These are phyloP conservation scores for Brettanomyces sp. DNA, from an alignment of 805 yeast genomes.

Conservation along the genomic window DNA sequence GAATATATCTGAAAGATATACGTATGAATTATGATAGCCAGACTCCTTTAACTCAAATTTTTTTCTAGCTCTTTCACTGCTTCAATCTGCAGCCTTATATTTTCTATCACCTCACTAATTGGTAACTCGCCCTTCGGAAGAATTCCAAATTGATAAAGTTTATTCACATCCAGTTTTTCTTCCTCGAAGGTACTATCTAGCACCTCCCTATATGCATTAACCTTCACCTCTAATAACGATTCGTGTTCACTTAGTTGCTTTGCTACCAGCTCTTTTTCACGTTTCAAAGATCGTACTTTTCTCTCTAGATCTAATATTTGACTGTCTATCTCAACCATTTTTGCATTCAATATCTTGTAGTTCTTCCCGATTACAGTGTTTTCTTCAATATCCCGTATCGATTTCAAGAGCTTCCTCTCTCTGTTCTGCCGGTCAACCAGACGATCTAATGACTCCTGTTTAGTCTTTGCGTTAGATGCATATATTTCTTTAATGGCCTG, in stretches of 20 bases:
- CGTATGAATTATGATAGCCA: slow-evolving; percentile 14
- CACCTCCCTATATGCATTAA: slow-evolving; percentile 34
- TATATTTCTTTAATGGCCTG: slow-evolving; percentile 40
- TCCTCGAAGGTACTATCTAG: slow-evolving; percentile 15
- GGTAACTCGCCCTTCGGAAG: neutral
- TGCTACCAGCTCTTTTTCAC: slow-evolving; percentile 26
- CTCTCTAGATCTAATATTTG: slow-evolving; percentile 32
- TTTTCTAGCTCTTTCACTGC: slow-evolving; percentile 17
- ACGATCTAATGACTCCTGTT: neutral
- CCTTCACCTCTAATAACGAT: slow-evolving; percentile 40
- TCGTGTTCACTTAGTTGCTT: slow-evolving; percentile 36
- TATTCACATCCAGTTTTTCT: slow-evolving; percentile 12
- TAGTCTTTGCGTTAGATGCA: slow-evolving; percentile 23
- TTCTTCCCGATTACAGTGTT: slow-evolving; percentile 34
- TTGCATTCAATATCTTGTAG: slow-evolving; percentile 26
- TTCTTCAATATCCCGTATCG: slow-evolving; percentile 30
- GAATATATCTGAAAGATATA: slow-evolving; percentile 20
- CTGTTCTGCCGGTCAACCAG: slow-evolving; percentile 34
- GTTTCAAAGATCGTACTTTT: slow-evolving; percentile 24
- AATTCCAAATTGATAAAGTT: slow-evolving; percentile 2
- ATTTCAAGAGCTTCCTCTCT: slow-evolving; percentile 25
- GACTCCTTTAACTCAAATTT: slow-evolving; percentile 11
- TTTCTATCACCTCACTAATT: slow-evolving; percentile 10
- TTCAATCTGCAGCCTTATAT: slow-evolving; percentile 16
- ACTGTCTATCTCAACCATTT: slow-evolving; percentile 24